phyloP scores from a whole-genome alignment of 2,329 filamentous ascomycete genomes.

The Septoria linicola region DNA sequence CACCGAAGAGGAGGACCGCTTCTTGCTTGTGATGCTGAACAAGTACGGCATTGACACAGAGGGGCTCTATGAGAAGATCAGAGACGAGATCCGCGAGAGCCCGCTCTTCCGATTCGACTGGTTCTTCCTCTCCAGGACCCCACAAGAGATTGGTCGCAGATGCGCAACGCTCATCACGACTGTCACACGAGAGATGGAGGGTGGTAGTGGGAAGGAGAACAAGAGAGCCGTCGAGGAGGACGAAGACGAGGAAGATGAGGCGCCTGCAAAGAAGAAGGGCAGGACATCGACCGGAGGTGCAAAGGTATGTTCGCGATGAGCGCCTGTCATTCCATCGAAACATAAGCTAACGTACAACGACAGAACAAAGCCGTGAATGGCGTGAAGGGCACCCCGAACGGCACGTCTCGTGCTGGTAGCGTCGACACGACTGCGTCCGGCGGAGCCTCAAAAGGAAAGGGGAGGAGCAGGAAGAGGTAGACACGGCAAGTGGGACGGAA shows the following conservation, averaged over 20 bases:
- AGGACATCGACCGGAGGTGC: constrained; percentile 65
- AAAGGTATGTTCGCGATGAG: constrained; percentile 62
- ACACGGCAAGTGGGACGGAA: background rate
- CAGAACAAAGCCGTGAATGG: constrained; percentile 93
- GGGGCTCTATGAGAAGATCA: constrained; percentile 84
- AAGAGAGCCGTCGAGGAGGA: constrained; percentile 79
- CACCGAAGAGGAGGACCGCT: constrained; percentile 95
- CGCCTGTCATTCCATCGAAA: background rate
- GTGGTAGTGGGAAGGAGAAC: constrained; percentile 48
- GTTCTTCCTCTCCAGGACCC: constrained; percentile 96
- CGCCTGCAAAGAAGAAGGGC: constrained; percentile 88
- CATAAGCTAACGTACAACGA: constrained; percentile 14
- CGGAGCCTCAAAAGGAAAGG: constrained; percentile 44
- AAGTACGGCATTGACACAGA: constrained; percentile 90
- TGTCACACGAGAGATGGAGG: constrained; percentile 91
- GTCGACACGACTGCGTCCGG: constrained; percentile 72
- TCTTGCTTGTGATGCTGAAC: constrained; percentile 89
- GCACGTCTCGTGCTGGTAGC: constrained; percentile 82
- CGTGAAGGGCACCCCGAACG: constrained; percentile 75
- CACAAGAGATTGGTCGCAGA: constrained; percentile 84
- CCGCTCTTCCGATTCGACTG: constrained; percentile 97
- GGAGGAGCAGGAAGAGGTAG: constrained; percentile 42
- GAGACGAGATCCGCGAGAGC: constrained; percentile 94
- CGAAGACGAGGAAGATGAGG: constrained; percentile 74
- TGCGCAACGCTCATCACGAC: constrained; percentile 94